phyloP scores from a whole-genome alignment of 768 basidiomycete species.

The Coprinopsis marcescibilis region DNA sequence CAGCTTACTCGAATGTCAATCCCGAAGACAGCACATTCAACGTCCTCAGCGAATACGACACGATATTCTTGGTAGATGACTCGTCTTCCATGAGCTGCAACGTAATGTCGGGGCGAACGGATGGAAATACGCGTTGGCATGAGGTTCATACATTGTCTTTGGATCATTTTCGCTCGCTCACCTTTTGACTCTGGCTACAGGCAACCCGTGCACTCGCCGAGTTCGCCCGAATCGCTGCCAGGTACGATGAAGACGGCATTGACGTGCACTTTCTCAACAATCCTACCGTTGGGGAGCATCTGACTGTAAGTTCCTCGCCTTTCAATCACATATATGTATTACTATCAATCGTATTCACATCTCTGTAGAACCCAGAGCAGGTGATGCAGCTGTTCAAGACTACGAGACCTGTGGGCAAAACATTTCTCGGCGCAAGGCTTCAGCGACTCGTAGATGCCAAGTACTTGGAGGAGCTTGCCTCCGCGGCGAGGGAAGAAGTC shows the following conservation, averaged over 20 bases:
- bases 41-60: too few relatives aligned
- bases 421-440: neutral
- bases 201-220: neutral
- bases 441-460: neutral
- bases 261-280: slow-evolving; percentile 10
- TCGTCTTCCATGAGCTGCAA: slow-evolving; percentile 1
- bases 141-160: neutral
- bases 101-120: neutral
- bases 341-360: neutral
- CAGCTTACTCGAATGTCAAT: too few relatives aligned
- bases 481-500: neutral
- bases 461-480: neutral
- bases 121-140: slow-evolving; percentile 6
- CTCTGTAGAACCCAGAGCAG: neutral
- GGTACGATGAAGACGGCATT: slow-evolving; percentile 5
- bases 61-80: slow-evolving; percentile 9
- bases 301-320: neutral
- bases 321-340: neutral
- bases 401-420: neutral
- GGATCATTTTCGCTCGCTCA: neutral
- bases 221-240: neutral
- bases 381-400: neutral
- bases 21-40: too few relatives aligned
- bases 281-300: too few relatives aligned
- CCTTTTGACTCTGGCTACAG: neutral